Conservation (phyloP, 2,329 filamentous ascomycete species). For the Aspergillus sp. region DNA sequence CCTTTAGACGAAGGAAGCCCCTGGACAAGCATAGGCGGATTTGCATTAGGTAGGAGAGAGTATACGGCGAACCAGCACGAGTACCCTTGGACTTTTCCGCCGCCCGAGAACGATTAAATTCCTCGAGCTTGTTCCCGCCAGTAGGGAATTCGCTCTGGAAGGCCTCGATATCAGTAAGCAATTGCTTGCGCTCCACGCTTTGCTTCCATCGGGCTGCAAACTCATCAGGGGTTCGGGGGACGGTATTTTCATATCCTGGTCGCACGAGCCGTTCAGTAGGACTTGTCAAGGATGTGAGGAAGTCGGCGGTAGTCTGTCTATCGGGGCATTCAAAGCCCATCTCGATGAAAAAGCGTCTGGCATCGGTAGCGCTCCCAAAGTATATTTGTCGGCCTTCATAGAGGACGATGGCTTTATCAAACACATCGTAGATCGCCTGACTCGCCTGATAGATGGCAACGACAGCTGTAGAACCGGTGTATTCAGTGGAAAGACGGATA, state of each 20-base stretch:
- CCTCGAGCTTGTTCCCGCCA: slow-evolving; percentile 34
- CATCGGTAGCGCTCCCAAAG: slow-evolving; percentile 62
- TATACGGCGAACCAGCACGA: slow-evolving; percentile 73
- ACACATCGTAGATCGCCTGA: slow-evolving; percentile 53
- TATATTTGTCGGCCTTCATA: slow-evolving; percentile 76
- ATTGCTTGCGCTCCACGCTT: slow-evolving; percentile 46
- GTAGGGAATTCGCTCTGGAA: slow-evolving; percentile 39
- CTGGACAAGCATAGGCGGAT: slow-evolving; percentile 75
- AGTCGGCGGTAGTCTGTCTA: slow-evolving; percentile 68
- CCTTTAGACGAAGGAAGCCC: slow-evolving; percentile 70
- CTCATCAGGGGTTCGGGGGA: slow-evolving; percentile 68
- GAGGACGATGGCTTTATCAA: slow-evolving; percentile 69
- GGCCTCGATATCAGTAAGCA: slow-evolving; percentile 42
- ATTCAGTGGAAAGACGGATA: slow-evolving; percentile 48
- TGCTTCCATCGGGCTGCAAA: slow-evolving; percentile 59
- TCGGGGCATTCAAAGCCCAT: slow-evolving; percentile 68
- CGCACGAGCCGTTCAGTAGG: slow-evolving; percentile 57
- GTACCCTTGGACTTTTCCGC: slow-evolving; percentile 42
- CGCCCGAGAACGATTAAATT: slow-evolving; percentile 39
- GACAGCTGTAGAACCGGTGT: slow-evolving; percentile 48
- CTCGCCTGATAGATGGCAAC: slow-evolving; percentile 56
- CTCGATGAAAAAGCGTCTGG: slow-evolving; percentile 64
- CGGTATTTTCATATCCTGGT: slow-evolving; percentile 59
- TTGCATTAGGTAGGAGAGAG: slow-evolving; percentile 74
- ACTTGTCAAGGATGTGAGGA: slow-evolving; percentile 68